Evolutionary conservation across 2,329 filamentous ascomycete genomes (phyloP).

Genomic region (Phialemoniopsis sp.): DNA sequence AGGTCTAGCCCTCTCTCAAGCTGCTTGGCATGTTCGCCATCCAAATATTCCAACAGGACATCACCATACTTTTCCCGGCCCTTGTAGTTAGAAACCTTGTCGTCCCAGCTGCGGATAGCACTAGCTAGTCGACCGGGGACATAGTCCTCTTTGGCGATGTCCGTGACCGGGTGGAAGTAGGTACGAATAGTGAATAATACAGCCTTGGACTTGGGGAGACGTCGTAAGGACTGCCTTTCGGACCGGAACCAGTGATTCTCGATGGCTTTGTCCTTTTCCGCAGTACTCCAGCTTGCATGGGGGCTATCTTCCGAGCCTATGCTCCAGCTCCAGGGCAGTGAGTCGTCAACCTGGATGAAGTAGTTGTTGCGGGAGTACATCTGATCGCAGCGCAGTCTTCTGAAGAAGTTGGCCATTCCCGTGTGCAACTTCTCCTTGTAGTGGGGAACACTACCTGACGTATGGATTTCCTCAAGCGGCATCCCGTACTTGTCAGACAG

Average conservation of each 20-base stretch:
- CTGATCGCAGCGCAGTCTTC: constrained; percentile 62
- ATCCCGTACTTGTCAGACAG: constrained; percentile 78
- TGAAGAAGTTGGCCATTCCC: constrained; percentile 80
- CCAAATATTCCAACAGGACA: constrained; percentile 72
- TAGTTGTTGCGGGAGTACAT: constrained; percentile 71
- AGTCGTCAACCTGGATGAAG: constrained; percentile 82
- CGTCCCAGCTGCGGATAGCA: constrained; percentile 76
- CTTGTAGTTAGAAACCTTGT: constrained; percentile 74
- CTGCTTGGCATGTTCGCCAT: constrained; percentile 71
- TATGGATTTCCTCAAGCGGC: constrained; percentile 76
- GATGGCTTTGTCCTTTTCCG: constrained; percentile 69
- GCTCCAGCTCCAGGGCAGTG: constrained; percentile 69
- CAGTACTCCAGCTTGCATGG: constrained; percentile 68
- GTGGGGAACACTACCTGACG: constrained; percentile 69
- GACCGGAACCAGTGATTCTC: constrained; percentile 73
- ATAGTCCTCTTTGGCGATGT: constrained; percentile 66
- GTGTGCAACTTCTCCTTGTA: constrained; percentile 68
- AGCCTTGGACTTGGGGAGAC: constrained; percentile 53
- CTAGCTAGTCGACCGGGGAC: constrained; percentile 76
- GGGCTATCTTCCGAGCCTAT: constrained; percentile 69
- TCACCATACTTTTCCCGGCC: constrained; percentile 70
- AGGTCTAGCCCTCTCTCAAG: constrained; percentile 61
- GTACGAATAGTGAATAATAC: constrained; percentile 75
- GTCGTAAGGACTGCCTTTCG: constrained; percentile 66
- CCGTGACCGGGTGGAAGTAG: constrained; percentile 70